Percentiles rank a stretch among this genome's conserved stretches.
Evolutionary conservation across 2,329 filamentous ascomycete species (phyloP).

Genomic region (Sarocladiaceae sp.): DNA sequence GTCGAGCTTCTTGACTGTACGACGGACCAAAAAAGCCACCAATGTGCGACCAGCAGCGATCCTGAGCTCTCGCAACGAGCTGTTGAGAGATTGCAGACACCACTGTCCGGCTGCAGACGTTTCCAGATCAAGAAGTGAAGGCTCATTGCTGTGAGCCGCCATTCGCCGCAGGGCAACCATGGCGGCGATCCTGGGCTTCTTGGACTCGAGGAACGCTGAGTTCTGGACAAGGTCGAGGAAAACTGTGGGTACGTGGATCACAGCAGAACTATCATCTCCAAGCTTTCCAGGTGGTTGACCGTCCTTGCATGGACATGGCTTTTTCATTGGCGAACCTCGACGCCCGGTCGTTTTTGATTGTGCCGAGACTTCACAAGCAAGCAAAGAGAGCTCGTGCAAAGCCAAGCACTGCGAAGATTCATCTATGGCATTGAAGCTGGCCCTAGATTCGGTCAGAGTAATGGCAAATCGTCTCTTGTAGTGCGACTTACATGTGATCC

Average conservation of each 20-base stretch:
- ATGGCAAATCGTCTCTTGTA: neutral
- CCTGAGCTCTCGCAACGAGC: slow-evolving; percentile 79
- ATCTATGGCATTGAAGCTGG: neutral
- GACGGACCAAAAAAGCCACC: slow-evolving; percentile 54
- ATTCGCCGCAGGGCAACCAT: slow-evolving; percentile 70
- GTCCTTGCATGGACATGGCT: neutral
- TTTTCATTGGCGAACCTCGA: neutral
- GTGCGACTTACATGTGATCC: neutral
- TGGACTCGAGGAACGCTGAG: slow-evolving; percentile 45
- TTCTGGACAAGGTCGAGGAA: slow-evolving; percentile 44
- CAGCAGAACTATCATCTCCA: too few species aligned
- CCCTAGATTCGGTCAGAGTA: too few species aligned
- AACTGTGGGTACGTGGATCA: too few species aligned
- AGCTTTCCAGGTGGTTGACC: too few species aligned
- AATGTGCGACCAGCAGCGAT: slow-evolving; percentile 71
- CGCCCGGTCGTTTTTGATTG: neutral
- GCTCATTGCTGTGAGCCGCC: slow-evolving; percentile 59
- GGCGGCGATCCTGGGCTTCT: slow-evolving; percentile 61
- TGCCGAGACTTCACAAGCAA: slow-evolving; percentile 34
- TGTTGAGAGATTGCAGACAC: slow-evolving; percentile 76
- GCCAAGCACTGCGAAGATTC: neutral
- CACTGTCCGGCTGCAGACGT: slow-evolving; percentile 69
- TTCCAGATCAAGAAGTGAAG: slow-evolving; percentile 61
- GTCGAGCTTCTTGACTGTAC: slow-evolving; percentile 13
- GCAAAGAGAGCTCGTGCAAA: slow-evolving; percentile 11